These are phyloP conservation scores for Scutellaria galericulata DNA, from an alignment of 257 asterid species.

Conservation along the genomic window DNA sequence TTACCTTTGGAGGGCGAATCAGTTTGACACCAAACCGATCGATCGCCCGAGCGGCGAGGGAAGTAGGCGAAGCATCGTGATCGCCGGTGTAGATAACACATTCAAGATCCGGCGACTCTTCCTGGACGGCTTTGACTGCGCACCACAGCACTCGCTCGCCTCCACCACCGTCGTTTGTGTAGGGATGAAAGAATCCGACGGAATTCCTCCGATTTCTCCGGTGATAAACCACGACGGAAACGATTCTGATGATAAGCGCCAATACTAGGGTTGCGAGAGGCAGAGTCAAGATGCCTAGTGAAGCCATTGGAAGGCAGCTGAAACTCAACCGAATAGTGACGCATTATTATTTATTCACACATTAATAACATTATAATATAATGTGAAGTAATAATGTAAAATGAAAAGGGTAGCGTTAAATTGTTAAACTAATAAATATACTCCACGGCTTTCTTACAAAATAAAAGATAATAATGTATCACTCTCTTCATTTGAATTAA, in stretches of 20 bases:
- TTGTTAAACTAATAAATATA: no score
- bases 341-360: not conserved
- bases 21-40: conserved; percentile 89
- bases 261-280: conserved; percentile 39
- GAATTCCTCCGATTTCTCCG: conserved; percentile 59
- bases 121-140: conserved; percentile 93
- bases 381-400: no score
- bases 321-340: conserved; percentile 19
- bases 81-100: conserved; percentile 88
- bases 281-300: conserved; percentile 32
- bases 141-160: conserved; percentile 99
- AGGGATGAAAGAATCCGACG: conserved; percentile 85
- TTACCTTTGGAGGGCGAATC: conserved; percentile 64
- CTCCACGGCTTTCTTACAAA: no score
- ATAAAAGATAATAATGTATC: no score
- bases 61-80: conserved; percentile 76
- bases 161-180: conserved; percentile 98
- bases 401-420: no score
- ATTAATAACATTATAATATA: no score
- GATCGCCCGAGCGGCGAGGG: conserved; percentile 70
- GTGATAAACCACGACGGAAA: conserved; percentile 28
- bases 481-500: no score
- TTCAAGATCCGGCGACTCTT: conserved; percentile 72
- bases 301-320: conserved; percentile 42
- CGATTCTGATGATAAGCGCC: conserved; percentile 36